Evolutionary conservation across 768 basidiomycete genomes (phyloP).

Genomic region (Boletus vermiculosoides): DNA sequence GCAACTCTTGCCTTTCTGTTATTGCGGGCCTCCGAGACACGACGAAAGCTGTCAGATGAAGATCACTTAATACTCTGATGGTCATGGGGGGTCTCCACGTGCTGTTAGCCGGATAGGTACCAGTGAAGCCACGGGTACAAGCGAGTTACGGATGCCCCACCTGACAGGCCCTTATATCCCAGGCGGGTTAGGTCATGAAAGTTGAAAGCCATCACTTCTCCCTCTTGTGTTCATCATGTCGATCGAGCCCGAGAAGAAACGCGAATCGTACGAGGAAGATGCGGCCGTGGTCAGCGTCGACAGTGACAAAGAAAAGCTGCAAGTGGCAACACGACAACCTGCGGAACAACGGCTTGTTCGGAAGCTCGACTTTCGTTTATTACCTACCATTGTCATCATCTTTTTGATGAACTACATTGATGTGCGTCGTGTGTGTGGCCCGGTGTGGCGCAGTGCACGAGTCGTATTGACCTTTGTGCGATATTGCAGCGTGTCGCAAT

Average conservation of each 20-base stretch:
- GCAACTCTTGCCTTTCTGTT: background rate
- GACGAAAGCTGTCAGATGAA: background rate
- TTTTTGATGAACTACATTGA: conserved; percentile 71
- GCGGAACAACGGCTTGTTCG: conserved; percentile 41
- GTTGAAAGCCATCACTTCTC: background rate
- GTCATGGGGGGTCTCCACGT: background rate
- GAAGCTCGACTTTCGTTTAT: conserved; percentile 53
- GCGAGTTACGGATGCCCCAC: background rate
- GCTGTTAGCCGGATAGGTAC: background rate
- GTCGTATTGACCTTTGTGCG: background rate
- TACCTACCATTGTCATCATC: conserved; percentile 58
- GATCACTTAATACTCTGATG: background rate
- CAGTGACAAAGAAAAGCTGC: background rate
- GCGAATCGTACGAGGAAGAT: conserved; percentile 6
- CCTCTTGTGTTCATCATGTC: conserved; percentile 13
- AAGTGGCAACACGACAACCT: conserved; percentile 4
- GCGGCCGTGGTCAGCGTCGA: background rate
- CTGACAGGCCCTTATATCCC: background rate
- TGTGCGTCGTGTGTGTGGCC: conserved; percentile 33
- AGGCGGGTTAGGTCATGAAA: background rate
- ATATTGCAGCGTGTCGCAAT: conserved; percentile 44
- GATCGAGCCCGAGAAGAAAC: conserved; percentile 14
- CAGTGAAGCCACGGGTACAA: background rate
- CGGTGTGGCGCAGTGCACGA: no score
- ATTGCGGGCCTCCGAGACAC: background rate